These are phyloP conservation scores for Boletus insuetus DNA, from an alignment of 768 basidiomycete species.

Conservation along the genomic window DNA sequence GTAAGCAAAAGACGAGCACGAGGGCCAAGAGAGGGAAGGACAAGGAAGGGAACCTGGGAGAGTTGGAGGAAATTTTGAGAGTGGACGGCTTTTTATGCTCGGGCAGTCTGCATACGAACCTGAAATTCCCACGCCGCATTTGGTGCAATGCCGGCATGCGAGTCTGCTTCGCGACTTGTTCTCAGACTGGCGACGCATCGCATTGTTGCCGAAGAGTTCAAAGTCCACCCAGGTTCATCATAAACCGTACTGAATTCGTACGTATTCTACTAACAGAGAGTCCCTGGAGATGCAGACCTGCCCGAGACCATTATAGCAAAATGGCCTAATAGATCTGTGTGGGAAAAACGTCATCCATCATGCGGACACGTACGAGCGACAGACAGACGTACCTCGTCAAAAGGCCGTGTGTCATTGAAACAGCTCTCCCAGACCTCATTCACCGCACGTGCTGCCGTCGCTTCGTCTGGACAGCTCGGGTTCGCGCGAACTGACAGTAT, in stretches of 20 bases:
- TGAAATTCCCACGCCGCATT: conserved; percentile 21
- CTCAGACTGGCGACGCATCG: conserved; percentile 9
- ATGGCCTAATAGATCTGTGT: conserved; percentile 33
- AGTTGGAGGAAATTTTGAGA: background rate
- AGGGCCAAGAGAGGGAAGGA: conserved; percentile 13
- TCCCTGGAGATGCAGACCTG: conserved; percentile 13
- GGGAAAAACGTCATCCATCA: conserved; percentile 13
- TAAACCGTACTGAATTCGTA: background rate
- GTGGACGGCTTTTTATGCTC: conserved; percentile 26
- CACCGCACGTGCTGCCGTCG: conserved; percentile 81
- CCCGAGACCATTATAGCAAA: background rate
- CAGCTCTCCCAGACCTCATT: conserved; percentile 98
- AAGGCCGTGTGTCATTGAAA: conserved; percentile 91
- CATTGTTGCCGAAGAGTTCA: background rate
- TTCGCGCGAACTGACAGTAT: conserved; percentile 78
- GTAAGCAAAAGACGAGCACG: conserved; percentile 5
- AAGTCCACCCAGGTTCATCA: conserved; percentile 8
- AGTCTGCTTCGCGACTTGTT: conserved; percentile 13
- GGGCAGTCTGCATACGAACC: conserved; percentile 4
- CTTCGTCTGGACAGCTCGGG: conserved; percentile 72
- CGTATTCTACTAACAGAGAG: conserved; percentile 6
- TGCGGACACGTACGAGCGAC: background rate
- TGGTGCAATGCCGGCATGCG: conserved; percentile 20
- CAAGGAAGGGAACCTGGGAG: conserved; percentile 11
- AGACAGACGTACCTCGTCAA: conserved; percentile 74